These are phyloP conservation scores for Sporisorium scitamineum DNA, from an alignment of 1,284 basidiomycete species.

Conservation along the genomic window DNA sequence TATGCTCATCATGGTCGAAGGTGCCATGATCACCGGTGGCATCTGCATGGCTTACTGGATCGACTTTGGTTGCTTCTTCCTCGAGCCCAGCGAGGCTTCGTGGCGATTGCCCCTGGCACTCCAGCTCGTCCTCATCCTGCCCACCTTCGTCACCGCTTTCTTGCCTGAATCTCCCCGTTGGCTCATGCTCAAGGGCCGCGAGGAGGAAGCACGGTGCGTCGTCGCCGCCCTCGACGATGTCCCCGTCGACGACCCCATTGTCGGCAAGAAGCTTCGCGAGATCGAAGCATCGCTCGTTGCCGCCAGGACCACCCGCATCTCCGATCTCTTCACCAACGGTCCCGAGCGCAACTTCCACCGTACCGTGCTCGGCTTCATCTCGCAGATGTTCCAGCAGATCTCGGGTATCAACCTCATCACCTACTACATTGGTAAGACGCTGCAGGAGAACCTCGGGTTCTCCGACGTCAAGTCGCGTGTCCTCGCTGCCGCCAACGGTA, in stretches of 20 bases:
- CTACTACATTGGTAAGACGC: constrained; percentile 67
- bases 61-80: constrained; percentile 65
- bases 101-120: constrained; percentile 66
- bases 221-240: constrained; percentile 61
- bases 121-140: constrained; percentile 66
- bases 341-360: constrained; percentile 66
- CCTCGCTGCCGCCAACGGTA: constrained; percentile 65
- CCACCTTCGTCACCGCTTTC: constrained; percentile 66
- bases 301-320: constrained; percentile 37
- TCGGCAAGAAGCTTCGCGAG: constrained; percentile 58
- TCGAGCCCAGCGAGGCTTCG: constrained; percentile 48
- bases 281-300: constrained; percentile 56
- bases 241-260: constrained; percentile 50
- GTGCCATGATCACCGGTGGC: constrained; percentile 63
- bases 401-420: constrained; percentile 66
- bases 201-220: constrained; percentile 58
- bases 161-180: constrained; percentile 67
- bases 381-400: constrained; percentile 68
- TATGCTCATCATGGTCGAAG: constrained; percentile 67
- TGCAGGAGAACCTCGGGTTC: constrained; percentile 61
- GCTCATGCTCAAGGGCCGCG: constrained; percentile 61
- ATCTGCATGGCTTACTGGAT: constrained; percentile 66
- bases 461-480: constrained; percentile 59
- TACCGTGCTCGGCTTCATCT: constrained; percentile 59
- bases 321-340: constrained; percentile 64